Evolutionary conservation across 1,284 basidiomycete species (phyloP).

Genomic region (Ceratobasidium sp.): DNA sequence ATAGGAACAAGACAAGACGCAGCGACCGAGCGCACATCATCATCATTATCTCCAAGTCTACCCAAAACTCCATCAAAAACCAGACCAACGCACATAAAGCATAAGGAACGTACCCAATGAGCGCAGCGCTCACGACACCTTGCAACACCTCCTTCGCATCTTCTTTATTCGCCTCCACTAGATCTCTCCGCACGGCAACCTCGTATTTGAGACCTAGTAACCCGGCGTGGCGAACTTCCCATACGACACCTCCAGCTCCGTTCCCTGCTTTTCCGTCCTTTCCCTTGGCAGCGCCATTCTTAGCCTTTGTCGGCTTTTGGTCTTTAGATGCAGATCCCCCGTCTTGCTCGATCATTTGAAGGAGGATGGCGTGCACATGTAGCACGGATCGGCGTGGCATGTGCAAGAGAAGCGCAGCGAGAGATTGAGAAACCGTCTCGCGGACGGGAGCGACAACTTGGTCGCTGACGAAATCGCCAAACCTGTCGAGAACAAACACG

Average conservation of each 20-base stretch:
- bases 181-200: constrained; percentile 90
- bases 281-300: constrained; percentile 54
- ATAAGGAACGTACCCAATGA: constrained; percentile 76
- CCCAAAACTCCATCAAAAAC: constrained; percentile 28
- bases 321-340: constrained; percentile 59
- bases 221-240: constrained; percentile 98
- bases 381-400: constrained; percentile 84
- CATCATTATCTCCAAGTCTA: constrained; percentile 91
- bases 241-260: constrained; percentile 72
- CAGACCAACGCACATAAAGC: constrained; percentile 44
- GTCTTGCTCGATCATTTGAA: constrained; percentile 95
- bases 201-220: constrained; percentile 97
- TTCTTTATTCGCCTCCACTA: constrained; percentile 68
- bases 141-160: constrained; percentile 70
- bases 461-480: constrained; percentile 98
- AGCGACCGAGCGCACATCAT: constrained; percentile 97
- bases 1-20: constrained; percentile 93
- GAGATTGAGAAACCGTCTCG: constrained; percentile 95
- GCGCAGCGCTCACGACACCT: constrained; percentile 88
- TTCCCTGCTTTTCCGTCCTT: constrained; percentile 54
- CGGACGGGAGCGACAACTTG: constrained; percentile 97
- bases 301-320: constrained; percentile 55
- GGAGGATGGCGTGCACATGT: constrained; percentile 85
- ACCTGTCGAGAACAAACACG: constrained; percentile 95
- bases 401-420: constrained; percentile 89